Evolutionary conservation across 2,329 filamentous ascomycete genomes (phyloP), one percentile per base, ranked within the genome.

Genomic region (Neophaeococcomyces aloes): DNA sequence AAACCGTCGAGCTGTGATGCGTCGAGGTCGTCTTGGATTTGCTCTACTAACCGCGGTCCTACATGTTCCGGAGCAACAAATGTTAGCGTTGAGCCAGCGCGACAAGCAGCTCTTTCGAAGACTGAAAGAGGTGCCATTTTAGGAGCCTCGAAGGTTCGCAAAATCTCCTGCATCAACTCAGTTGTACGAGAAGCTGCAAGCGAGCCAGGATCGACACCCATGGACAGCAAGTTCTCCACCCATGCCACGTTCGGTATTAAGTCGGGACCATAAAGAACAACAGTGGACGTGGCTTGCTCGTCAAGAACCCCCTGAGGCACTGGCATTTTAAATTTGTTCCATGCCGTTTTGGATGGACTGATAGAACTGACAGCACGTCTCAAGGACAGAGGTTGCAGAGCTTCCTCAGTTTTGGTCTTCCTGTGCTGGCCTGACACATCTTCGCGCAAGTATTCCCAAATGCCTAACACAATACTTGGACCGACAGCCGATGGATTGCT

Each of bases 31-130:
- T 74, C 63, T 42, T 74, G 70, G 39, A 98, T 78, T 36, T 91
- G 76, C 21, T 78, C 66, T 19, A 95, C 76, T 18, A 98, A 72
- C 6, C 76, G 74, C 3, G 86, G 76, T 15, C 86, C 82, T 64
- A 94, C 83, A 13, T 70, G 70, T 33, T 91, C 83, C 0, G 91
- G 91, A 3, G 89, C 84, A 19, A 98, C 86, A 58, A 98, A 98
- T 2, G 86, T 88, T 46, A 98, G 71, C 57, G 96, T 91, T 29
- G 88, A 87, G 8, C 86, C 85, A 6, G 89, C 86, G 53, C 79
- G 80, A 61, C 81, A 93, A 3, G 89, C 84, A 41, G 89, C 89
- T 31, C 68, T 65, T 56, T 78, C 79, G 33, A 85, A 56, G 44
- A 19, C 56, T 59, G 4, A 65, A 65, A 59, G 64, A 44, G 56